Percentiles rank a stretch among this genome's conserved stretches.
phyloP scores from a whole-genome alignment of 2,329 filamentous ascomycete species.

The Alternaria sp. region DNA sequence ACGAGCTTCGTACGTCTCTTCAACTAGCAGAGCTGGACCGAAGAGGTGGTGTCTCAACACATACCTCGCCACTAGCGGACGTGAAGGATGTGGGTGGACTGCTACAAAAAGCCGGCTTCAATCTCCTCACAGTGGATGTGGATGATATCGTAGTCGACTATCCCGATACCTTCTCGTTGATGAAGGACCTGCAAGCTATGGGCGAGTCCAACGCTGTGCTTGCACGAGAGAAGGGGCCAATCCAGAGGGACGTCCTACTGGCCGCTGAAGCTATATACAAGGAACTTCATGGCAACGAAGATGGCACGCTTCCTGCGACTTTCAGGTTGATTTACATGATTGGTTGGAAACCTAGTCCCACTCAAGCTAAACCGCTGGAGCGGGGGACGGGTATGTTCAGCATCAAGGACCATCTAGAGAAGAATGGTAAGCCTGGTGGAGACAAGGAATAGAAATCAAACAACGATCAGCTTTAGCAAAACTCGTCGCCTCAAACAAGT shows the following conservation, averaged over 20 bases:
- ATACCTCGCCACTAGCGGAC: slow-evolving; percentile 89
- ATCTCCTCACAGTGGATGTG: slow-evolving; percentile 93
- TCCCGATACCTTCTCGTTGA: slow-evolving; percentile 85
- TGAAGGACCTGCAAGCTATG: slow-evolving; percentile 96
- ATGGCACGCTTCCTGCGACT: slow-evolving; percentile 76
- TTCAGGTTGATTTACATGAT: slow-evolving; percentile 99
- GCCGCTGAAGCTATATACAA: slow-evolving; percentile 89
- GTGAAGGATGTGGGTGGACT: slow-evolving; percentile 90
- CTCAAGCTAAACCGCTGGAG: slow-evolving; percentile 79
- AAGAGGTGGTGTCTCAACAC: slow-evolving; percentile 87
- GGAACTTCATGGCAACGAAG: slow-evolving; percentile 78
- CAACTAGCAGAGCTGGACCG: slow-evolving; percentile 92
- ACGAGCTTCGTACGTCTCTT: slow-evolving; percentile 88
- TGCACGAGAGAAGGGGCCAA: slow-evolving; percentile 77
- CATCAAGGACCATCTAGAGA: slow-evolving; percentile 79
- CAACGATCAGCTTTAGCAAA: not conserved
- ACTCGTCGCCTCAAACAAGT: not conserved
- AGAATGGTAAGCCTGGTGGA: slow-evolving; percentile 45
- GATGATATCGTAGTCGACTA: slow-evolving; percentile 98
- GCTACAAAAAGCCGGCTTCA: slow-evolving; percentile 86
- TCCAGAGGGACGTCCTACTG: slow-evolving; percentile 82
- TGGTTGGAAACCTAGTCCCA: slow-evolving; percentile 87
- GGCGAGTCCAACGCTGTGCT: slow-evolving; percentile 91
- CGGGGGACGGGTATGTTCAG: slow-evolving; percentile 87
- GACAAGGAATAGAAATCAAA: slow-evolving; percentile 15